Base-by-base conservation (phyloP, 345 rosid species). In the Eutrema heterophyllum region DNA sequence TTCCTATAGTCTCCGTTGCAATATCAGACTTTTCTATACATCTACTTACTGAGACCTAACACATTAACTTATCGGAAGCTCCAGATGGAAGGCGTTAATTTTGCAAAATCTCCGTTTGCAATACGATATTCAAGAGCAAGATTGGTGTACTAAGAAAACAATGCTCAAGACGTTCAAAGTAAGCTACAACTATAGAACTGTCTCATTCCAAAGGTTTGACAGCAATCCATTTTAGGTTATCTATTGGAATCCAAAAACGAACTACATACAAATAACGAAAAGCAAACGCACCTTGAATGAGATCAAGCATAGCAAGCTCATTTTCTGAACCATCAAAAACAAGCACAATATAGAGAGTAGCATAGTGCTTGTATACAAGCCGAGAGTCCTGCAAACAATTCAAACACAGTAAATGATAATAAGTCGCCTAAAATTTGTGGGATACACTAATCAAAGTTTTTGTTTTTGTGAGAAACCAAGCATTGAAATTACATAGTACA, bases 261-360 rank as follows among this genome's bases (percentile, higher is more conserved):
- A 54, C 9, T 29, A 2, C 0, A 56, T 18, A 55, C 27, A 7
- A 8, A 29, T 1, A 6, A 38, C 44, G 2, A n/a, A 61, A 10
- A 24, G 2, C 14, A n/a, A 56, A 72, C 55, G 14, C 62, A 92
- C 98, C 97, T 90, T 92, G 97, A 50, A 88, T 92, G 60, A 92
- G 88, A 74, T 95, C 98, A 63, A 95, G 99, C 92, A 92, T 86
- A 9, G 98, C 99, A 62, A 95, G 97, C 79, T 92, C 96, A 81
- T 90, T 95, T 80, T 95, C 99, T 7, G 89, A 88, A 45, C 87
- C 74, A 84, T 95, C 98, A 75, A 90, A 95, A 13, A 92, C 84
- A 27, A 89, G 82, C 26, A 92, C 91, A 54, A 95, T 87, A 76
- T 95, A 92, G 30, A 95, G 87, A 72, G 99, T 92, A 21, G 99